phyloP scores from a whole-genome alignment of 2,329 filamentous ascomycete species.

The Zasmidium citrigriseum region DNA sequence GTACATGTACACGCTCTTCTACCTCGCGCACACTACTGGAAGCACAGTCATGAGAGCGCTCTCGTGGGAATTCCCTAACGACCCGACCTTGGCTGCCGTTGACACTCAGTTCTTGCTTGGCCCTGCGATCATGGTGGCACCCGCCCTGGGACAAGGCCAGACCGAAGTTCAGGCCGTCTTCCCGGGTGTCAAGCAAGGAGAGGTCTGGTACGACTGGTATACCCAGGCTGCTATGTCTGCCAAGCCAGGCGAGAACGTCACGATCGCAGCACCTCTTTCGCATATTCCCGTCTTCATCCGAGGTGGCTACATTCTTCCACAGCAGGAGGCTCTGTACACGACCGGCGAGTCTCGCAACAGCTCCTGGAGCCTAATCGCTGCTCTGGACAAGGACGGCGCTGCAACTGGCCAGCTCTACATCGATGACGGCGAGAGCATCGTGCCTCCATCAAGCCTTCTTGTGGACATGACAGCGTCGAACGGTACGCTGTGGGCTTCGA shows the following conservation, averaged over 20 bases:
- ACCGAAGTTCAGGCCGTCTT: constrained; percentile 67
- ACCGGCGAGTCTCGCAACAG: constrained; percentile 64
- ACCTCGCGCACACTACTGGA: constrained; percentile 65
- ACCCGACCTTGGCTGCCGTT: constrained; percentile 65
- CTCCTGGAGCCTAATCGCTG: constrained; percentile 67
- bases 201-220: constrained; percentile 80
- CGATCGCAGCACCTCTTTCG: constrained; percentile 61
- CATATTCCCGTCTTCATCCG: constrained; percentile 73
- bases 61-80: constrained; percentile 72
- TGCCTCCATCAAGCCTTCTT: constrained; percentile 56
- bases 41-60: constrained; percentile 72
- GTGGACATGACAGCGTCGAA: constrained; percentile 48
- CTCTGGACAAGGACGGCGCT: constrained; percentile 55
- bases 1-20: constrained; percentile 75
- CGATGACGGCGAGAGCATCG: constrained; percentile 72
- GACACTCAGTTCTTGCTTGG: constrained; percentile 75
- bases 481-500: constrained; percentile 51
- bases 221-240: constrained; percentile 59
- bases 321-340: constrained; percentile 68
- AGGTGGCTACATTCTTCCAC: constrained; percentile 67
- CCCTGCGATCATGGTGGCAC: constrained; percentile 64
- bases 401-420: constrained; percentile 68
- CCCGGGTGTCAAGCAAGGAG: constrained; percentile 61
- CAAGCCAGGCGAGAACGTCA: constrained; percentile 57
- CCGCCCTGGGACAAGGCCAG: constrained; percentile 65